Evolutionary conservation across 352 stramenopile species (phyloP).

Genomic region (Phytophthora cactorum): DNA sequence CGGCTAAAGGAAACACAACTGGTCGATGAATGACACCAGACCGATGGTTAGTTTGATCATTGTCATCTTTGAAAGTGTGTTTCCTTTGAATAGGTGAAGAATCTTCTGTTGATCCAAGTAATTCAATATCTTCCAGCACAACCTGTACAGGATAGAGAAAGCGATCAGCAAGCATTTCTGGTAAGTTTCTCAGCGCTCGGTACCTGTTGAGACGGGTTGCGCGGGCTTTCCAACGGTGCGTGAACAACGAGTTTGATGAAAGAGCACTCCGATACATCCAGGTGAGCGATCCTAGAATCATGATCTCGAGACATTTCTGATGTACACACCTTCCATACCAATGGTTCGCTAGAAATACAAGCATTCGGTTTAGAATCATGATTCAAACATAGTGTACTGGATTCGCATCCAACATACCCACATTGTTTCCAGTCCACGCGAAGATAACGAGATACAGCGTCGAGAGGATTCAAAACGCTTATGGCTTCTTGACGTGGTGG

Average conservation of each 20-base stretch:
- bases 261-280: constrained; percentile 26
- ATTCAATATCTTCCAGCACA: constrained; percentile 37
- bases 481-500: not conserved
- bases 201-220: constrained; percentile 33
- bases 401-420: constrained; percentile 17
- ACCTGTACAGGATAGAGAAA: constrained; percentile 19
- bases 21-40: constrained; percentile 5
- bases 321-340: constrained; percentile 10
- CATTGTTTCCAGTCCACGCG: constrained; percentile 33
- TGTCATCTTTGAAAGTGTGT: not conserved
- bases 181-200: not conserved
- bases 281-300: constrained; percentile 15
- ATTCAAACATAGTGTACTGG: not conserved
- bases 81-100: not conserved
- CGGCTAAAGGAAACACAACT: not conserved
- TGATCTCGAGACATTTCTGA: not conserved
- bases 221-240: not conserved
- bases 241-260: constrained; percentile 48
- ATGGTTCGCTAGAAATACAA: constrained; percentile 11
- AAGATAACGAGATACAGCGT: constrained; percentile 44
- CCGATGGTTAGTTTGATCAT: not conserved
- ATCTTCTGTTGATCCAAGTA: constrained; percentile 21
- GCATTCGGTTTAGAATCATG: not conserved
- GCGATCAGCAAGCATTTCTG: not conserved
- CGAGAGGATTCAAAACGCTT: constrained; percentile 4